Evolutionary conservation across 495 filamentous ascomycete genomes (phyloP).

Genomic region (Neurospora sp.): DNA sequence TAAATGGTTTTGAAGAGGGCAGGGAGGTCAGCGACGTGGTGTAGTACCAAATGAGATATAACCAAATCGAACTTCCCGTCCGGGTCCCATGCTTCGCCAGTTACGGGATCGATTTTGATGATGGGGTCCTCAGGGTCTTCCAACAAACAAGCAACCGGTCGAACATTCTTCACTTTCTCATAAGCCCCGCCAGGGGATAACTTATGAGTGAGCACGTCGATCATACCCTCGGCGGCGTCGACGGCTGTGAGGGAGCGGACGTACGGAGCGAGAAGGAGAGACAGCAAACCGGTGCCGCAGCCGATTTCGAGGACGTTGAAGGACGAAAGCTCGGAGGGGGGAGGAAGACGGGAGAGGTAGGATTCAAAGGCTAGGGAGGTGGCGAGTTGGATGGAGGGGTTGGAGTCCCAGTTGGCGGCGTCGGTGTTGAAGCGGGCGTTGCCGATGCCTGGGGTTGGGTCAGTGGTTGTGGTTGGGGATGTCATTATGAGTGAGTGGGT

Average conservation of each 20-base stretch:
- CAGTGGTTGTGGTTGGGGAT: neutral
- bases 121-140: constrained; percentile 14
- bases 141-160: constrained; percentile 8
- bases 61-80: constrained; percentile 34
- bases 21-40: constrained; percentile 40
- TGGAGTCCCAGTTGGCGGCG: constrained; percentile 29
- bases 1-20: constrained; percentile 30
- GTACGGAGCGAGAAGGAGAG: constrained; percentile 33
- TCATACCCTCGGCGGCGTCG: constrained; percentile 44
- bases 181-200: constrained; percentile 12
- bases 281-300: constrained; percentile 47
- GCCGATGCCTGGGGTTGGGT: neutral
- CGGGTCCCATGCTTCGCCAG: neutral
- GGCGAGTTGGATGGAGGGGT: constrained; percentile 25
- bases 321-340: neutral
- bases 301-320: constrained; percentile 45
- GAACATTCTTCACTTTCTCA: constrained; percentile 10
- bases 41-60: constrained; percentile 41
- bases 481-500: neutral
- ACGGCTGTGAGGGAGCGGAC: constrained; percentile 36
- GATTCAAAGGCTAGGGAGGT: constrained; percentile 20
- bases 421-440: constrained; percentile 31
- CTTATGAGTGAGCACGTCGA: constrained; percentile 36
- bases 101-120: constrained; percentile 11
- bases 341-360: constrained; percentile 18